These are phyloP conservation scores for Talaromyces sp. DNA, from an alignment of 2,329 filamentous ascomycete genomes.

Conservation along the genomic window DNA sequence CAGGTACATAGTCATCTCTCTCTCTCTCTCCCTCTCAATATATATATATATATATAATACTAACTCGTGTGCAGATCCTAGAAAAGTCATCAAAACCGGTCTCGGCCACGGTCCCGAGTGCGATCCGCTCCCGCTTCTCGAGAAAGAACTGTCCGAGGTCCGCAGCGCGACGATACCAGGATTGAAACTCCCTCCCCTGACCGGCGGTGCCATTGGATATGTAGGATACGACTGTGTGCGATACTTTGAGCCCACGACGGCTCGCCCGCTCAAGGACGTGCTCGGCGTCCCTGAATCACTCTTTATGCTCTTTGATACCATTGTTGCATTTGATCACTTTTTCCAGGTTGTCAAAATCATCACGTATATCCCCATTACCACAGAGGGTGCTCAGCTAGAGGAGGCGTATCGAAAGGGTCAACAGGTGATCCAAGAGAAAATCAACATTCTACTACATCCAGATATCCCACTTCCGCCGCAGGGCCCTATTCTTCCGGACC, in stretches of 20 bases:
- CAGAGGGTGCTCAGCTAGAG: slow-evolving; percentile 54
- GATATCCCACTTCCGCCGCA: slow-evolving; percentile 76
- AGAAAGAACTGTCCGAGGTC: slow-evolving; percentile 72
- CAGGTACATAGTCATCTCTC: slow-evolving; percentile 52
- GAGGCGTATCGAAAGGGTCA: slow-evolving; percentile 67
- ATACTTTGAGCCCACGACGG: slow-evolving; percentile 98
- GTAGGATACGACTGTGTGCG: slow-evolving; percentile 96
- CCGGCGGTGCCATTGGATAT: slow-evolving; percentile 91
- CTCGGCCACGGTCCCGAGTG: slow-evolving; percentile 77
- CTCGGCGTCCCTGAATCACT: slow-evolving; percentile 86
- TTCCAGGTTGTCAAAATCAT: slow-evolving; percentile 90
- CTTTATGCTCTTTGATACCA: slow-evolving; percentile 95
- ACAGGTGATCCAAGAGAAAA: slow-evolving; percentile 59
- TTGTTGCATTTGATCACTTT: slow-evolving; percentile 92
- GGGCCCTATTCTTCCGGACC: slow-evolving; percentile 64
- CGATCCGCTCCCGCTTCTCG: slow-evolving; percentile 79
- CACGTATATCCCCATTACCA: slow-evolving; percentile 75
- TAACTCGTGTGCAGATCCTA: slow-evolving; percentile 46
- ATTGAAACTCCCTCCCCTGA: slow-evolving; percentile 76
- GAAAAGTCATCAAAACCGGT: slow-evolving; percentile 81
- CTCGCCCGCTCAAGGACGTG: slow-evolving; percentile 79
- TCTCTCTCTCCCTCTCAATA: not conserved
- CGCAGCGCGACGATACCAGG: slow-evolving; percentile 80
- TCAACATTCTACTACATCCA: slow-evolving; percentile 67
- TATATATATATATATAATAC: slow-evolving; percentile 1